Evolutionary conservation across 352 stramenopile species (phyloP), one percentile per base, ranked within the genome.

Genomic region (Pythium folliculosum): DNA sequence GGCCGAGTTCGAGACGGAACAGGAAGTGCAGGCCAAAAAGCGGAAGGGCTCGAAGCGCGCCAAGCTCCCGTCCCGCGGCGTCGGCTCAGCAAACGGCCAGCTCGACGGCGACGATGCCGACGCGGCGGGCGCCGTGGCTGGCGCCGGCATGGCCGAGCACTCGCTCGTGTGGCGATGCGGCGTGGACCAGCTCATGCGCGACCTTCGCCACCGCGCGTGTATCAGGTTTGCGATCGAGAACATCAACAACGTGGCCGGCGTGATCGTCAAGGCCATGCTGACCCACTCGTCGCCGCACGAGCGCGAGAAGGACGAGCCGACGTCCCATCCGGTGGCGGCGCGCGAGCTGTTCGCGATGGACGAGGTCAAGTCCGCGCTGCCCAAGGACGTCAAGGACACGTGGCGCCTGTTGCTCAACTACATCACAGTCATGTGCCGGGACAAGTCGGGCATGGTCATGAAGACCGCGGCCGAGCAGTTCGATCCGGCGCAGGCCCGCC

Each of bases 401-500:
- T 96, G 86, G 86, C 82, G 85, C 0, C 69, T 95, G 55, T 62
- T 96, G 52, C 79, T 96, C 27, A 95, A 95, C 66, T 96, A 94
- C 77, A 85, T 96, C 60, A 90, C 84, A 58, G 86, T 93, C 67
- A 96, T 96, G 88, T 95, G 86, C 60, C 86, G 86, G 44, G 86
- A 96, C 76, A 92, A 93, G 73, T 94, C 86, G 10, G 88, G 86
- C 17, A 96, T 96, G 88, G 72, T 96, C 51, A 88, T 91, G 70
- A 95, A 95, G 67, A 81, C 89, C 4, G 78, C 81, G 22, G 67
- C 84, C 32, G 86, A 96, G 60, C 60, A 75, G 47, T 91, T 92
- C 57, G 82, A 94, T 62, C 60, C 82, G 25, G 82, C 78, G 14
- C 73, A 88, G 52, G 63, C 75, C 45, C 83, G 80, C 10, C 60